A percentile compares a stretch with the other conserved stretches of the same genome.
Conservation (phyloP, 805 yeast species). For the Lachancea fermentati region DNA sequence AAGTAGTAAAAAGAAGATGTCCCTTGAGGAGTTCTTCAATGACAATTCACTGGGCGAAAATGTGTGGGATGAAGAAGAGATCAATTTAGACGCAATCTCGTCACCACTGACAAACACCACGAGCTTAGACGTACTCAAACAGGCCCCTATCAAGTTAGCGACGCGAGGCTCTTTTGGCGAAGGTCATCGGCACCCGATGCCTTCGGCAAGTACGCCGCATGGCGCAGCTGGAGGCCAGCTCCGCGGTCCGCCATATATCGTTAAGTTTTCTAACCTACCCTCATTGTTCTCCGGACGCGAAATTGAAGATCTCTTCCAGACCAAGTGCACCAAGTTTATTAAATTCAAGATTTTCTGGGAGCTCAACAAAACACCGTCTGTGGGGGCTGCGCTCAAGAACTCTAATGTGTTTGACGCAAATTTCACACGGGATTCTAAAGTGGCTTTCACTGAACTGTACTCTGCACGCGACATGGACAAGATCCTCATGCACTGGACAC, state of each 20-base stretch:
- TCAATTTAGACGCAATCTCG: slow-evolving; percentile 27
- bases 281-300: slow-evolving; percentile 43
- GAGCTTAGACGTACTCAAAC: slow-evolving; percentile 26
- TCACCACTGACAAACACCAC: slow-evolving; percentile 27
- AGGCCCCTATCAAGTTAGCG: slow-evolving; percentile 9
- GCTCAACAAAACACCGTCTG: slow-evolving; percentile 55
- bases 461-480: slow-evolving; percentile 36
- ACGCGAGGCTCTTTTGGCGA: slow-evolving; percentile 11
- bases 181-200: slow-evolving; percentile 8
- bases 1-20: slow-evolving; percentile 37
- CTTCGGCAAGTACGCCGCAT: neutral
- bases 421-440: slow-evolving; percentile 47
- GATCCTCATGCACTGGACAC: slow-evolving; percentile 26
- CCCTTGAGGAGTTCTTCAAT: slow-evolving; percentile 41
- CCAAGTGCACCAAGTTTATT: slow-evolving; percentile 52
- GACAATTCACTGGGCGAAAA: slow-evolving; percentile 37
- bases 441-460: slow-evolving; percentile 42
- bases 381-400: slow-evolving; percentile 47
- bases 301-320: slow-evolving; percentile 54
- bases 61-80: slow-evolving; percentile 33
- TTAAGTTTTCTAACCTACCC: slow-evolving; percentile 58
- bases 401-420: slow-evolving; percentile 51
- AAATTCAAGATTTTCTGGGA: slow-evolving; percentile 61
- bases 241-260: slow-evolving; percentile 54
- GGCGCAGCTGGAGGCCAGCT: slow-evolving; percentile 5